Evolutionary conservation across 495 filamentous ascomycete genomes (phyloP), one percentile per base, ranked within the genome.

Genomic region (Amorphotheca resinae): DNA sequence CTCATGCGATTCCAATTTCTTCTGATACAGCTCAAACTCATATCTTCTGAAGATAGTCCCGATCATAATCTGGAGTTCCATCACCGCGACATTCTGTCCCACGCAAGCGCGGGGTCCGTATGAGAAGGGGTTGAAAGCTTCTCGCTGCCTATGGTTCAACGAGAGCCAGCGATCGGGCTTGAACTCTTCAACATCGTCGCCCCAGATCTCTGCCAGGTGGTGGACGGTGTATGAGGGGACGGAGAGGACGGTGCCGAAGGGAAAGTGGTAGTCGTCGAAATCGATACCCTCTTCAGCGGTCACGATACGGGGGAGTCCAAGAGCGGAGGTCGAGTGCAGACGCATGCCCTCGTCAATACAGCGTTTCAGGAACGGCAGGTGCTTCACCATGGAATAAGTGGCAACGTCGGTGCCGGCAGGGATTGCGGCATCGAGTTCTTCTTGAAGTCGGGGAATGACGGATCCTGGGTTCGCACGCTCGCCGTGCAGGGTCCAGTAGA

Each of bases 181-280:
- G 63, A 88, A 93, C 16, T 72, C 61, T 17, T 87, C 76, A 3
- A 81, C 84, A 46, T 93, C 80, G 2, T 65, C 47, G 32, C 86
- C 86, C 87, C 87, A 94, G 62, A 91, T 82, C 18, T 26, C 35
- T 9, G 12, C 23, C 4, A 12, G 23, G 17, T 44, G 38, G 36
- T 44, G 25, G 17, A 44, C 6, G 2, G 35, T 41, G 20, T 34
- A 44, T 9, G 20, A 16, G 11, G 26, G 36, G 22, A 46, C 44
- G 7, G 44, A 46, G 30, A 46, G 36, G 1, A 46, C 38, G 2
- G 36, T 40, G 15, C 37, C 37, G 22, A 26, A 28, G 2, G 26
- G 28, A 28, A 46, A 41, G 16, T 41, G 17, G 9, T 12, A 9
- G 36, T n/a, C 17, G 8, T 23, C 8, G 16, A 34, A 23, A 18